These are phyloP conservation scores for Lentinula boryana DNA, from an alignment of 768 basidiomycete species.

Conservation along the genomic window DNA sequence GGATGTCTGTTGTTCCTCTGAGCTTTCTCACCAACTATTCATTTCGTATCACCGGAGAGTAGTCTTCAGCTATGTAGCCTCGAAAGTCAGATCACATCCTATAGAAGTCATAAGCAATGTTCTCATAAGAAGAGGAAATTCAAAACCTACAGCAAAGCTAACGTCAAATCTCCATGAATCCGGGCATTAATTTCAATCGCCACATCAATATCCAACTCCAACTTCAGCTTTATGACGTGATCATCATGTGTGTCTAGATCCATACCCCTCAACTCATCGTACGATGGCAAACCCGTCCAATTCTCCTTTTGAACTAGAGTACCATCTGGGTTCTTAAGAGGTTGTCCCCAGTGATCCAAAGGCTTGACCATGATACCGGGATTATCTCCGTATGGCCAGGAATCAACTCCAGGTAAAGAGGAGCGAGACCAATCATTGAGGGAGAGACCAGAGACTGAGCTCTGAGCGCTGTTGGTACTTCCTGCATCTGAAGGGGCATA, in stretches of 20 bases:
- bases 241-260: conserved; percentile 5
- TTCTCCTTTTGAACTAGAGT: conserved; percentile 1
- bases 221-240: conserved; percentile 6
- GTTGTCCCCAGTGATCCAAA: background rate
- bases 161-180: conserved; percentile 10
- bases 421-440: background rate
- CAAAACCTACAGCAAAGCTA: conserved; percentile 7
- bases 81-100: background rate
- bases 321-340: background rate
- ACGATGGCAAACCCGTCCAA: background rate
- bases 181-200: conserved; percentile 7
- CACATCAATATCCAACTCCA: conserved; percentile 7
- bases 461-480: background rate
- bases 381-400: conserved; percentile 7
- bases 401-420: background rate
- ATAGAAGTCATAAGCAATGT: background rate
- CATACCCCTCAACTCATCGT: conserved; percentile 2
- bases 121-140: background rate
- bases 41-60: too few species aligned
- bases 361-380: conserved; percentile 6
- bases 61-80: too few species aligned
- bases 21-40: too few species aligned
- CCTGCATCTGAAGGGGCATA: background rate
- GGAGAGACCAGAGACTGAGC: background rate
- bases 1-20: too few species aligned